phyloP scores from a whole-genome alignment of 2,329 filamentous ascomycete species.

The Aureobasidium lini region DNA sequence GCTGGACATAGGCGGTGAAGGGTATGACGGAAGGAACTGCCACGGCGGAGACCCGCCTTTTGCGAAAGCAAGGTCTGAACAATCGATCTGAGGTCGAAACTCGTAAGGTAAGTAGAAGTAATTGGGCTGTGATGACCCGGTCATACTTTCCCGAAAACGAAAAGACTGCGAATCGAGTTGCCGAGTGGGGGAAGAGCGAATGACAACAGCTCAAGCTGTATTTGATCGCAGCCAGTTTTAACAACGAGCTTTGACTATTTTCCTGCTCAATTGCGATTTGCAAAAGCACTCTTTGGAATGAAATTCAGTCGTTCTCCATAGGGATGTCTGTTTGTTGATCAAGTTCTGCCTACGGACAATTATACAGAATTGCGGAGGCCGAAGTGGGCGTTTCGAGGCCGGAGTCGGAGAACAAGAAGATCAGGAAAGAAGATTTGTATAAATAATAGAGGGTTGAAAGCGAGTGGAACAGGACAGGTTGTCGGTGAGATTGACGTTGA shows the following conservation, averaged over 20 bases:
- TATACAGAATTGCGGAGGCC: conserved; percentile 5
- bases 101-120: conserved; percentile 8
- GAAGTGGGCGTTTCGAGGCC: neutral
- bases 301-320: neutral
- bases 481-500: neutral
- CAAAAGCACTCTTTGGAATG: neutral
- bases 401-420: neutral
- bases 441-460: neutral
- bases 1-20: conserved; percentile 46
- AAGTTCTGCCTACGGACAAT: conserved; percentile 7
- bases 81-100: conserved; percentile 6
- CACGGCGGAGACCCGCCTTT: conserved; percentile 9
- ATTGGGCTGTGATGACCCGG: conserved; percentile 5
- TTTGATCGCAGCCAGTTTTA: neutral
- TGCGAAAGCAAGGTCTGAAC: conserved; percentile 1
- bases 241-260: neutral
- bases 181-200: conserved; percentile 11
- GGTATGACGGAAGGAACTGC: conserved; percentile 27
- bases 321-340: neutral
- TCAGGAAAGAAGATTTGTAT: neutral
- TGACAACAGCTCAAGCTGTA: neutral
- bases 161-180: neutral
- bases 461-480: neutral
- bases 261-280: neutral
- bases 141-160: conserved; percentile 10